Evolutionary conservation across 1,139 yeast species (phyloP), one percentile per base, ranked within the genome.

Genomic region (Taphrina betulina): DNA sequence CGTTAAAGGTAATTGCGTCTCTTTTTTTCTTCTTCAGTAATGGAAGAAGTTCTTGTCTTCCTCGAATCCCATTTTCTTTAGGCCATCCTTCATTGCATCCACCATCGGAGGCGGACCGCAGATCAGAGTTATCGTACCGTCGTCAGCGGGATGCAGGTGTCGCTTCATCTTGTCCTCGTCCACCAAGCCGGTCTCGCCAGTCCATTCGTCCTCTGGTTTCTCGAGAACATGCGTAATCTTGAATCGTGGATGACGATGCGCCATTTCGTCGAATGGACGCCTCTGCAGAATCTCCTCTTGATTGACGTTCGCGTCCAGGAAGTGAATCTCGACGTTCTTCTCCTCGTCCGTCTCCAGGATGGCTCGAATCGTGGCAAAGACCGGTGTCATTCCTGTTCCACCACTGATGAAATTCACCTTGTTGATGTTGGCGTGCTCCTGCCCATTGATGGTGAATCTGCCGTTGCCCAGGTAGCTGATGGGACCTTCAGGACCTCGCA

Each of bases 71-170:
- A 50, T 33, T n/a, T 40, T 42, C 7, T 35, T 14, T 10, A 50
- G 36, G 2, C 46, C 54, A 14, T 50, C 41, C 17, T 35, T 42
- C 12, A 46, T 36, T 17, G 41, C 36, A 22, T 40, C 33, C 40
- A 40, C 14, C 54, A 50, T 50, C 14, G 54, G 54, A 12, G 54
- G 54, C 14, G 54, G 54, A 14, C 54, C 54, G 28, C 54, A 50
- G 14, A 50, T 42, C 2, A 50, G 22, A 16, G 44, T 40, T 24
- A 50, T 31, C 26, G 54, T 50, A 7, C 46, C 41, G 12, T 31
- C 46, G 12, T 40, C 46, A 12, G 54, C 37, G 10, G 22, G n/a
- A 23, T 40, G 40, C 45, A 50, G 34, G 16, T 50, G 46, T 24
- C 10, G 23, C 33, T 50, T 42, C 16, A 50, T 38, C 22, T 50